These are phyloP conservation scores for Boletus barrowsii DNA, from an alignment of 768 basidiomycete genomes.

Conservation along the genomic window DNA sequence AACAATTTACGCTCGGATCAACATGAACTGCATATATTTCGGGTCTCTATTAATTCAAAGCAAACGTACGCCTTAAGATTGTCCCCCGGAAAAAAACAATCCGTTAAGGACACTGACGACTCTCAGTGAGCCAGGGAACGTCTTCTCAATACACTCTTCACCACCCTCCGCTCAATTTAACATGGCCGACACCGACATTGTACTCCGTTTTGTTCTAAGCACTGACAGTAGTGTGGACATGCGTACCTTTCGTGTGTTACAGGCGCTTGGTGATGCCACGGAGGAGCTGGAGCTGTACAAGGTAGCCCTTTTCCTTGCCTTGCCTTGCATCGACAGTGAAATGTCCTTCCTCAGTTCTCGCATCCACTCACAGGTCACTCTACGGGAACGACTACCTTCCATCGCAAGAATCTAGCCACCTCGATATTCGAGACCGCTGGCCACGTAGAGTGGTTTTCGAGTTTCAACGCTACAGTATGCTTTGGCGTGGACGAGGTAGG, in stretches of 20 bases:
- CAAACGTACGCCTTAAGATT: slow-evolving; percentile 6
- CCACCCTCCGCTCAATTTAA: neutral
- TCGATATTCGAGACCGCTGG: slow-evolving; percentile 50
- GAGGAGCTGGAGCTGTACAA: slow-evolving; percentile 42
- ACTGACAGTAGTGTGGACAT: slow-evolving; percentile 33
- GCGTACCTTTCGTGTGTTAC: slow-evolving; percentile 44
- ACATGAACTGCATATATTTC: slow-evolving; percentile 16
- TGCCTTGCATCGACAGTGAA: neutral
- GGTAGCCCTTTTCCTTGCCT: slow-evolving; percentile 21
- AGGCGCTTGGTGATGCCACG: slow-evolving; percentile 28
- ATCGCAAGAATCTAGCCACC: slow-evolving; percentile 45
- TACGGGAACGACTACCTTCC: slow-evolving; percentile 44
- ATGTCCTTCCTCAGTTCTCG: slow-evolving; percentile 32
- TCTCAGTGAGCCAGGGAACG: neutral
- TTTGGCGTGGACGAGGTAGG: slow-evolving; percentile 49
- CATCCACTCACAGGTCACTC: slow-evolving; percentile 44
- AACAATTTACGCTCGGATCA: slow-evolving; percentile 24
- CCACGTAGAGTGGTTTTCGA: slow-evolving; percentile 50
- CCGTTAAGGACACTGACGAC: neutral
- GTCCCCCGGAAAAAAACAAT: neutral
- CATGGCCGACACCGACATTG: slow-evolving; percentile 36
- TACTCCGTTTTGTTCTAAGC: slow-evolving; percentile 38
- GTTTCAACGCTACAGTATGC: slow-evolving; percentile 41
- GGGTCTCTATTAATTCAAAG: slow-evolving; percentile 1
- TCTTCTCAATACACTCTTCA: neutral